phyloP scores from a whole-genome alignment of 2,329 filamentous ascomycete genomes.

The Diaporthe sp. region DNA sequence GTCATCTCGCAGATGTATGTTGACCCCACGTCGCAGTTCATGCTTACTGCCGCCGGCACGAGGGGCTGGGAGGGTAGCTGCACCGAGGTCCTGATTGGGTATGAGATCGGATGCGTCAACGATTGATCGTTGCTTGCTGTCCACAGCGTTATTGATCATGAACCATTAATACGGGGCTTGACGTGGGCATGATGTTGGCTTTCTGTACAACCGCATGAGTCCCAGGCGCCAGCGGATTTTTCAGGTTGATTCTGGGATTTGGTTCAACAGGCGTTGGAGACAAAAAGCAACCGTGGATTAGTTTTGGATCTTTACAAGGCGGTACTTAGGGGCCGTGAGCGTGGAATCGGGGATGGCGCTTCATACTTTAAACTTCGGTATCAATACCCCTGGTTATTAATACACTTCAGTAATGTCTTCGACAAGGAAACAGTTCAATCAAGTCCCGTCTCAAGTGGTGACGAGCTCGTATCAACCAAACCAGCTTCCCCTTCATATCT shows the following conservation, averaged over 20 bases:
- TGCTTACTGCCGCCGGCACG: conserved; percentile 93
- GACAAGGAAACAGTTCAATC: too few relatives aligned
- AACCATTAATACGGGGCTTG: neutral
- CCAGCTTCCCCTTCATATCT: rapidly evolving
- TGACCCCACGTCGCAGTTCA: conserved; percentile 89
- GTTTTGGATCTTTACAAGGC: neutral
- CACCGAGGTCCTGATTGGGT: conserved; percentile 93
- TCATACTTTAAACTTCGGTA: neutral
- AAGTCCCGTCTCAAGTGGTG: too few relatives aligned
- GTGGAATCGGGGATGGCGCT: neutral
- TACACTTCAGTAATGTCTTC: neutral
- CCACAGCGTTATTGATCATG: neutral
- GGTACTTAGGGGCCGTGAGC: neutral
- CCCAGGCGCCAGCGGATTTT: neutral
- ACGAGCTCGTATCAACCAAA: too few relatives aligned
- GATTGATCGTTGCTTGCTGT: neutral
- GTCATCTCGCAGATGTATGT: conserved; percentile 90
- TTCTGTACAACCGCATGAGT: neutral
- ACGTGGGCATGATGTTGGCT: neutral
- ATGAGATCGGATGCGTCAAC: conserved; percentile 76
- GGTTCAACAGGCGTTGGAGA: neutral
- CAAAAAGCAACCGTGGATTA: neutral
- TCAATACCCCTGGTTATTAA: conserved; percentile 14
- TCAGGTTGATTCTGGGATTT: neutral
- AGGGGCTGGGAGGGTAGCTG: conserved; percentile 93